Evolutionary conservation across 2,329 filamentous ascomycete genomes (phyloP).

Genomic region (Trichoderma atrobrunneum): DNA sequence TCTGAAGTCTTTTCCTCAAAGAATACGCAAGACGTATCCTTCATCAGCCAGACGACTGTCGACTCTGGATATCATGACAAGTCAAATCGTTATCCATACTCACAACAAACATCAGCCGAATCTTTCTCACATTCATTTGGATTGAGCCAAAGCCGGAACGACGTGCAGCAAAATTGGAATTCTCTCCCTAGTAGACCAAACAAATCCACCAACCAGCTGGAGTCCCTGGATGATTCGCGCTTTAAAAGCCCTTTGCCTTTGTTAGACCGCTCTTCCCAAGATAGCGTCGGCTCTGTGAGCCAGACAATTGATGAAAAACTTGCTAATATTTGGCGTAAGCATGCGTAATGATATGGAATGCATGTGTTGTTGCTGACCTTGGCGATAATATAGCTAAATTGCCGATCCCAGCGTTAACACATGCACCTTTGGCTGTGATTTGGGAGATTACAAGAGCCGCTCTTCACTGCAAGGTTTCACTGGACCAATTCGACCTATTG

Average conservation of each 20-base stretch:
- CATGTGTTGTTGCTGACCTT: not conserved
- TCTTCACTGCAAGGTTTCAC: constrained; percentile 43
- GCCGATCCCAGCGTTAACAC: constrained; percentile 37
- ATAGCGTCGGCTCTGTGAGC: not conserved
- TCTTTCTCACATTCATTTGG: constrained; percentile 15
- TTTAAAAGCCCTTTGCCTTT: not conserved
- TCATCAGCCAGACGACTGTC: constrained; percentile 36
- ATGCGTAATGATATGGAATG: not conserved
- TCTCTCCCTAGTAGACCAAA: not conserved
- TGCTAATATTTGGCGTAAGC: constrained; percentile 41
- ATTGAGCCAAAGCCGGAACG: not conserved
- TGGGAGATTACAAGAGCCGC: constrained; percentile 54
- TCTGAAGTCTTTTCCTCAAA: constrained; percentile 26
- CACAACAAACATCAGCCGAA: constrained; percentile 17
- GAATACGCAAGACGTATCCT: constrained; percentile 21
- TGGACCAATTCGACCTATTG: constrained; percentile 33
- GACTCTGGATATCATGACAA: constrained; percentile 5
- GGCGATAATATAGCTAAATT: constrained; percentile 34
- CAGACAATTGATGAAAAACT: constrained; percentile 30
- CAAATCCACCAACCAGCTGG: too few relatives aligned
- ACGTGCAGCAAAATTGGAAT: not conserved
- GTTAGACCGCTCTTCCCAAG: not conserved
- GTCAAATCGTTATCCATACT: constrained; percentile 10
- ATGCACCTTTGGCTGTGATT: constrained; percentile 47
- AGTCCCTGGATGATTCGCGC: not conserved